Conservation (phyloP, 2,329 filamentous ascomycete genomes). For the Penicillium janthinellum region DNA sequence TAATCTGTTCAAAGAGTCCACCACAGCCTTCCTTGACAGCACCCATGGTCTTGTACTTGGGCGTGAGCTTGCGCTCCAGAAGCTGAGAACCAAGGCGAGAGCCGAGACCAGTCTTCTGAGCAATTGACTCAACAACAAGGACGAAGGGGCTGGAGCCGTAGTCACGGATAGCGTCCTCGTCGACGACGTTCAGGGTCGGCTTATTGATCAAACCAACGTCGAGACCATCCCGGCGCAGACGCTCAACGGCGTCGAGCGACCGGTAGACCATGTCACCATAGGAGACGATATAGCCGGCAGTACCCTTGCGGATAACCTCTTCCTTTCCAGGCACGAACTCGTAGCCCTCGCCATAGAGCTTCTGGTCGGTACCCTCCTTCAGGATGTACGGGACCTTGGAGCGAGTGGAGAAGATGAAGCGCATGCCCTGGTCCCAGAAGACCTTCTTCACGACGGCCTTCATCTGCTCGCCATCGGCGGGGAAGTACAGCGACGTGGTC, state of each 20-base stretch:
- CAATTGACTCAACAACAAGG: slow-evolving; percentile 41
- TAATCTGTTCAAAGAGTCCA: slow-evolving; percentile 43
- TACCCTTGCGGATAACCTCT: slow-evolving; percentile 41
- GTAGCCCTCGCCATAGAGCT: slow-evolving; percentile 40
- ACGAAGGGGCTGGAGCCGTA: slow-evolving; percentile 43
- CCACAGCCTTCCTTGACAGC: slow-evolving; percentile 43
- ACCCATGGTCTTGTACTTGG: slow-evolving; percentile 42
- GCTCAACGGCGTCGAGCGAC: slow-evolving; percentile 43
- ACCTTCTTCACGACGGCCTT: slow-evolving; percentile 40
- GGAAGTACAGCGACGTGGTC: slow-evolving; percentile 42
- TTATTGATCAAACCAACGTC: slow-evolving; percentile 46
- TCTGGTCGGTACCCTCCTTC: slow-evolving; percentile 40
- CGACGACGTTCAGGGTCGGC: slow-evolving; percentile 42
- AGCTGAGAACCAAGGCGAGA: slow-evolving; percentile 41
- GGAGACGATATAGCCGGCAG: slow-evolving; percentile 41
- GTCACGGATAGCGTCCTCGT: slow-evolving; percentile 41
- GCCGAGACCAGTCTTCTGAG: slow-evolving; percentile 45
- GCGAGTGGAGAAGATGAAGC: slow-evolving; percentile 44
- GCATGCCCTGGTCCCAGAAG: slow-evolving; percentile 42
- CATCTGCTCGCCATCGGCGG: slow-evolving; percentile 46
- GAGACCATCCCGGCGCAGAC: slow-evolving; percentile 38
- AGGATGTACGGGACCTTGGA: slow-evolving; percentile 43
- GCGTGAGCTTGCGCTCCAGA: slow-evolving; percentile 40
- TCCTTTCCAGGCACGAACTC: slow-evolving; percentile 43
- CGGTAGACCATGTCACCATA: slow-evolving; percentile 47